A percentile compares a stretch with the other conserved stretches of the same genome.
phyloP scores from a whole-genome alignment of 768 basidiomycete species.

The Tephrocybe sp. region DNA sequence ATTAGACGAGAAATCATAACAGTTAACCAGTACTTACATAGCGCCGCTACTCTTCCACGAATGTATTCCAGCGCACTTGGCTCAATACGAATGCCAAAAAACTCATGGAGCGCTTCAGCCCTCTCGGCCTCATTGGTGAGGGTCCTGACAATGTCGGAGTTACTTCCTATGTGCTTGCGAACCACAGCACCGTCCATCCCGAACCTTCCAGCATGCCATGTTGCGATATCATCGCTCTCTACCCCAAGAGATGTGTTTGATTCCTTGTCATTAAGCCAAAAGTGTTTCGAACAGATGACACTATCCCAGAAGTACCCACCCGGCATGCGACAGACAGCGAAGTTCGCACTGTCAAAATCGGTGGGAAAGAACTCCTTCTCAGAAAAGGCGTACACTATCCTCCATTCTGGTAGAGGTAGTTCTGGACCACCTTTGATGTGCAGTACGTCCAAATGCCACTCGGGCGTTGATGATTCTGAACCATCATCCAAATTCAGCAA shows the following conservation, averaged over 20 bases:
- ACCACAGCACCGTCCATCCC: slow-evolving; percentile 11
- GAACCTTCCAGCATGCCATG: slow-evolving; percentile 3
- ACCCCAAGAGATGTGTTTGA: background rate
- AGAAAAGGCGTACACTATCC: slow-evolving; percentile 10
- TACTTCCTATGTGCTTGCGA: slow-evolving; percentile 10
- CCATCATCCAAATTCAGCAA: background rate
- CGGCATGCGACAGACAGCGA: slow-evolving; percentile 4
- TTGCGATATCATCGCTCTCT: background rate
- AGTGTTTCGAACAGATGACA: slow-evolving; percentile 11
- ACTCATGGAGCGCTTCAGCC: slow-evolving; percentile 7
- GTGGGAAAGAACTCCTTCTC: slow-evolving; percentile 10
- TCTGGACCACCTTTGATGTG: slow-evolving; percentile 9
- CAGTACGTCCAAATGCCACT: slow-evolving; percentile 12
- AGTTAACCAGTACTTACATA: background rate
- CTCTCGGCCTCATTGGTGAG: slow-evolving; percentile 8
- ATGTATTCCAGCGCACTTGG: slow-evolving; percentile 7
- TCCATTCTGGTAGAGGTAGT: slow-evolving; percentile 2
- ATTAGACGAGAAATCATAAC: too few species aligned
- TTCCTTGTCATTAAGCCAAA: slow-evolving; percentile 7
- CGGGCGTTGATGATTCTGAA: slow-evolving; percentile 2
- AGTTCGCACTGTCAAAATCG: slow-evolving; percentile 12
- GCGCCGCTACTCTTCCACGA: slow-evolving; percentile 40
- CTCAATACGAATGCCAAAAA: slow-evolving; percentile 12
- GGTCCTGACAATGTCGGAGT: slow-evolving; percentile 5
- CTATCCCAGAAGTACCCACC: slow-evolving; percentile 8